Evolutionary conservation across 495 filamentous ascomycete species (phyloP), one percentile per base, ranked within the genome.

Genomic region (Aspergillus panamensis): DNA sequence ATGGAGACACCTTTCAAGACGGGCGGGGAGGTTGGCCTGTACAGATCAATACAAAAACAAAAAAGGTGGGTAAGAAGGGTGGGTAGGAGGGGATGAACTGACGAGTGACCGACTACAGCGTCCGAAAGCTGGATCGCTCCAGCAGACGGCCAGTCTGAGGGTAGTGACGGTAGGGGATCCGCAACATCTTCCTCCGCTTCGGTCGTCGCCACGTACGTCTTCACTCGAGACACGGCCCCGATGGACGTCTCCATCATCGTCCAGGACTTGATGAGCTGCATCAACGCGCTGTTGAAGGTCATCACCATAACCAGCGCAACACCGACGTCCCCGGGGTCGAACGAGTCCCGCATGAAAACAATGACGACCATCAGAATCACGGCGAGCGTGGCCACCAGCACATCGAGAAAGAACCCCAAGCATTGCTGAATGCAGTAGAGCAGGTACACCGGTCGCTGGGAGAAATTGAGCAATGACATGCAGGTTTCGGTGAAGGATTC

Each of bases 341-440:
- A 31, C 12, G 16, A 19, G 30, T 66, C 67, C 6, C 76, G 78
- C 8, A 65, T 31, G 4, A 17, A 21, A 1, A 77, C 75, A 1
- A 79, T 47, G 9, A 88, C 60, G 8, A 51, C 50, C 10, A 70
- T 62, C 3, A 90, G 79, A 3, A 84, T 62, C 4, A 75, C 69
- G 0, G 86, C 79, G 25, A 91, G 80, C 33, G 81, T 73, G 2
- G 84, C 77, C 55, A 80, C 73, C 1, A 90, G 71, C 1, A 87
- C 57, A 13, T 84, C 69, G 76, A 91, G 81, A 13, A 86, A 78
- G 66, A 87, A 78, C 10, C 75, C 79, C 63, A 92, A 76, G 87
- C 89, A 91, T 37, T 86, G 76, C 82, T 89, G 73, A 77, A 88
- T 39, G 80, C 73, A 82, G 79, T 85, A 57, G 75, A 73, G 70